Evolutionary conservation across 148 eudicot species (phyloP).

Genomic region (Rhododendron simsii): DNA sequence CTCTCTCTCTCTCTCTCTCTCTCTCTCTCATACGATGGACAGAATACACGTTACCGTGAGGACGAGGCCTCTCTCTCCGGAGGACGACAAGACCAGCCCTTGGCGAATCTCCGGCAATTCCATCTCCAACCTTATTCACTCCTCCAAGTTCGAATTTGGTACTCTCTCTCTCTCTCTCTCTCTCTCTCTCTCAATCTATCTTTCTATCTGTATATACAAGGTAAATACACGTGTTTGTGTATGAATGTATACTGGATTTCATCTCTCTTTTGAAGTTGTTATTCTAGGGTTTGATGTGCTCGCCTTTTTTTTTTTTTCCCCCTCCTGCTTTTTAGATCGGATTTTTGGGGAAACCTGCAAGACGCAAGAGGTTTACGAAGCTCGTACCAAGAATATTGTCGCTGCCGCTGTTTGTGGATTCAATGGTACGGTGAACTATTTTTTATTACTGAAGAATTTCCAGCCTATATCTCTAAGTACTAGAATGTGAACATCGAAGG

Average conservation of each 20-base stretch:
- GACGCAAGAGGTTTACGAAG: conserved; percentile 65
- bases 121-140: conserved; percentile 40
- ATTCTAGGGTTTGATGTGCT: conserved; percentile 7
- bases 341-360: conserved; percentile 72
- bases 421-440: conserved; percentile 46
- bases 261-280: background rate
- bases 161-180: background rate
- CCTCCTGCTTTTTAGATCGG: conserved; percentile 37
- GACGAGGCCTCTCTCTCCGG: conserved; percentile 69
- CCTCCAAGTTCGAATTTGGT: conserved; percentile 81
- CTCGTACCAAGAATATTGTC: conserved; percentile 75
- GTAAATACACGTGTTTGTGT: background rate
- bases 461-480: background rate
- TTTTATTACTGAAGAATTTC: background rate
- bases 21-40: conserved; percentile 45
- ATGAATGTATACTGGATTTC: background rate
- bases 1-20: background rate
- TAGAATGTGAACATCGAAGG: background rate
- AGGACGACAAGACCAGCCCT: conserved; percentile 73
- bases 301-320: background rate
- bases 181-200: background rate
- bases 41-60: conserved; percentile 83
- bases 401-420: conserved; percentile 85
- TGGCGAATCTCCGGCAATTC: conserved; percentile 81
- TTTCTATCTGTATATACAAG: background rate